Evolutionary conservation across 306 rosid species (phyloP).

Genomic region (Cucumis melo): DNA sequence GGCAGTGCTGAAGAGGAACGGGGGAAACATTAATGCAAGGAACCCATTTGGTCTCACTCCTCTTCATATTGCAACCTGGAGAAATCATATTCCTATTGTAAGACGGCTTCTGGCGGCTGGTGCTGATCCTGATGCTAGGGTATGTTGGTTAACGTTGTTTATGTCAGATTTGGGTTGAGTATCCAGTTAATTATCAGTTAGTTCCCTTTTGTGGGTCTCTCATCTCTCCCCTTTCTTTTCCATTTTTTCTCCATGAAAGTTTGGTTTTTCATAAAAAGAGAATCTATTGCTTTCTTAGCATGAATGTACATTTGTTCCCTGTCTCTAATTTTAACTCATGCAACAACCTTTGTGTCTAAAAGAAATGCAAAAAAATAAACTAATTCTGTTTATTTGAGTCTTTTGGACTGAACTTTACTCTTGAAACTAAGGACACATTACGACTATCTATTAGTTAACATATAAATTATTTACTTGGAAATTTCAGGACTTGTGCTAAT

Average conservation of each 20-base stretch:
- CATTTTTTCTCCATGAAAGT: not conserved
- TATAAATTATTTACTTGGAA: not conserved
- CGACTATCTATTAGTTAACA: not conserved
- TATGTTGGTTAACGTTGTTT: constrained; percentile 22
- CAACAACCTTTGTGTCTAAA: not conserved
- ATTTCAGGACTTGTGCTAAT: not conserved
- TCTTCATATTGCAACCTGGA: constrained; percentile 91
- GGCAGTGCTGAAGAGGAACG: constrained; percentile 57
- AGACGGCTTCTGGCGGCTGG: constrained; percentile 85
- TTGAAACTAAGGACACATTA: not conserved
- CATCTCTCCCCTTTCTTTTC: not conserved
- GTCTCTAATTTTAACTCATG: not conserved
- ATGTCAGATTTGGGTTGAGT: not conserved
- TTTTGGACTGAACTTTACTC: not conserved
- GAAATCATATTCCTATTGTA: constrained; percentile 82
- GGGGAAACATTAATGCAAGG: constrained; percentile 63
- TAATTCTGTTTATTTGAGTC: not conserved
- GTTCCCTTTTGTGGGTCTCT: not conserved
- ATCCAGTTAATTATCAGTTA: not conserved
- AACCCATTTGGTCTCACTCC: constrained; percentile 67
- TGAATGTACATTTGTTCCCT: not conserved
- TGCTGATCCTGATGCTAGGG: constrained; percentile 90
- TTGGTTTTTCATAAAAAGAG: not conserved
- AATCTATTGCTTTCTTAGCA: not conserved
- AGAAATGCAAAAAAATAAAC: not conserved